These are phyloP conservation scores for Solanum sejunctum DNA, from an alignment of 257 asterid species.

Conservation along the genomic window DNA sequence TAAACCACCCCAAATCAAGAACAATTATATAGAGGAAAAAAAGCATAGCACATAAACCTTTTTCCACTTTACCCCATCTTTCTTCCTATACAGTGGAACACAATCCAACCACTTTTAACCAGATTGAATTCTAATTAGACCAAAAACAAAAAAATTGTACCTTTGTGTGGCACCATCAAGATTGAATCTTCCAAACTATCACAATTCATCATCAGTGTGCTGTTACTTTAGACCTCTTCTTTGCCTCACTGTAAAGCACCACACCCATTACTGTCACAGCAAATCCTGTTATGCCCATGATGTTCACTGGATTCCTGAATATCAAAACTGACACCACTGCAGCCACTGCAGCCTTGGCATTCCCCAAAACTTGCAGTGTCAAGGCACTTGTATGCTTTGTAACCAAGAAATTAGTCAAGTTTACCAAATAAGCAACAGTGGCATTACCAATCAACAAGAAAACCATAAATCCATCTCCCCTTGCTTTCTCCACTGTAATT, in stretches of 20 bases:
- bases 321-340: conserved; percentile 91
- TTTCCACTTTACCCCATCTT: conserved; percentile 17
- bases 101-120: conserved; percentile 8
- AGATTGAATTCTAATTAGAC: conserved; percentile 10
- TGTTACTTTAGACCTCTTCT: conserved; percentile 68
- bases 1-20: conserved; percentile 27
- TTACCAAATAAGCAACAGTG: conserved; percentile 86
- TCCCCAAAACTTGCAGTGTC: conserved; percentile 89
- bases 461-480: conserved; percentile 55
- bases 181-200: neutral
- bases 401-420: conserved; percentile 79
- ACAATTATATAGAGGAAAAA: conserved; percentile 32
- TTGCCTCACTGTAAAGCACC: conserved; percentile 91
- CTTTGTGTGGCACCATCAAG: neutral
- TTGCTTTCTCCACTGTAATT: conserved; percentile 48
- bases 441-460: conserved; percentile 57
- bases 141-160: neutral
- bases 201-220: conserved; percentile 61
- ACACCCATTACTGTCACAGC: conserved; percentile 89
- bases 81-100: conserved; percentile 53
- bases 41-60: conserved; percentile 16
- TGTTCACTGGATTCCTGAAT: conserved; percentile 86
- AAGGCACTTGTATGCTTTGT: conserved; percentile 90
- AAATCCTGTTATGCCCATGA: conserved; percentile 89
- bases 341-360: conserved; percentile 95